Conservation (phyloP, 2,329 filamentous ascomycete genomes). For the Clonostachys sp. region DNA sequence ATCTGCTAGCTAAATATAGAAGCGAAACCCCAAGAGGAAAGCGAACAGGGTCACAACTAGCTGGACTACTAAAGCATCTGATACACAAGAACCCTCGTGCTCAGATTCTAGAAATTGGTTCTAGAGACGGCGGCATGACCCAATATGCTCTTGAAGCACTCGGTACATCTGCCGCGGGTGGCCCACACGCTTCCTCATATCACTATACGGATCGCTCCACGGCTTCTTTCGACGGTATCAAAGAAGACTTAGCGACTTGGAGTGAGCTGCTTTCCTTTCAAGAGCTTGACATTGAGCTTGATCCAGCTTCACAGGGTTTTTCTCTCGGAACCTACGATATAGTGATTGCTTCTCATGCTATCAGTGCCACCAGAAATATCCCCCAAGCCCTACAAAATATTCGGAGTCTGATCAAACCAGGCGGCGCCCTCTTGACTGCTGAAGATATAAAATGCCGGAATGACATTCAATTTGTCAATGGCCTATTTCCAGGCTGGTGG, state of each 20-base stretch:
- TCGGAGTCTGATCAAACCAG: conserved; percentile 3
- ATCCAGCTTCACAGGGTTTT: not conserved
- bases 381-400: not conserved
- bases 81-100: conserved; percentile 7
- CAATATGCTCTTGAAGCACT: conserved; percentile 10
- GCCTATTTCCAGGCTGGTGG: too few relatives aligned
- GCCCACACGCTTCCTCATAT: conserved; percentile 14
- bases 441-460: too few relatives aligned
- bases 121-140: conserved; percentile 25
- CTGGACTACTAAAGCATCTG: not conserved
- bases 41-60: too few relatives aligned
- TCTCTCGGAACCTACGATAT: not conserved
- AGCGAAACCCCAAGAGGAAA: too few relatives aligned
- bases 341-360: not conserved
- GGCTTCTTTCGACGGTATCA: conserved; percentile 23
- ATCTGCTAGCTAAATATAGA: too few relatives aligned
- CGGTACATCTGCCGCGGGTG: not conserved
- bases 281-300: not conserved
- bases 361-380: not conserved
- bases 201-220: conserved; percentile 38
- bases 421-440: not conserved
- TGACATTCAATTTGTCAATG: too few relatives aligned
- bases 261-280: conserved; percentile 13
- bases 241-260: conserved; percentile 15
- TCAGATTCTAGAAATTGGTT: conserved; percentile 16